Percentiles rank a stretch among this genome's conserved stretches.
These are phyloP conservation scores for Fusarium ramigenum DNA, from an alignment of 2,329 filamentous ascomycete species.

Conservation along the genomic window DNA sequence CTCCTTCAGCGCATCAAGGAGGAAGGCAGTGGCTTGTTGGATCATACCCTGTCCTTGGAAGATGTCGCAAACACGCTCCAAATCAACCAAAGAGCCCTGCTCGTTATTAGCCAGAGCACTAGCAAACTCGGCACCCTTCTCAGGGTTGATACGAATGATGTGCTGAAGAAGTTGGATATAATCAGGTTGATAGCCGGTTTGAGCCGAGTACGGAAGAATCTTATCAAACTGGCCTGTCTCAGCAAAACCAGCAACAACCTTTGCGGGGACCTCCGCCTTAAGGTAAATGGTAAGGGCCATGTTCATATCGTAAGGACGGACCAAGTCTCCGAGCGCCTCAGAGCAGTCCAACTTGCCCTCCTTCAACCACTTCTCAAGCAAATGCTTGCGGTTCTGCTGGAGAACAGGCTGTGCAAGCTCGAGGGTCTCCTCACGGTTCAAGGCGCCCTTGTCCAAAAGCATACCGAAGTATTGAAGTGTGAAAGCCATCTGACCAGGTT, in stretches of 20 bases:
- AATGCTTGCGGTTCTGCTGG: constrained; percentile 91
- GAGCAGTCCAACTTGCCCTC: constrained; percentile 97
- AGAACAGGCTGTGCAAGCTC: constrained; percentile 94
- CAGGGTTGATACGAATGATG: constrained; percentile 88
- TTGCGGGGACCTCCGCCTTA: constrained; percentile 88
- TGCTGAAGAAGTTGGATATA: constrained; percentile 93
- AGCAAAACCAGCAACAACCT: constrained; percentile 93
- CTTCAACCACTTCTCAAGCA: constrained; percentile 97
- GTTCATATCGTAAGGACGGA: constrained; percentile 87
- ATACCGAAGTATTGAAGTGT: constrained; percentile 98
- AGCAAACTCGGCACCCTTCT: constrained; percentile 95
- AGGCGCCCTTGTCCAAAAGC: constrained; percentile 90
- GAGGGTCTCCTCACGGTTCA: constrained; percentile 93
- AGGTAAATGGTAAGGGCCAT: constrained; percentile 90
- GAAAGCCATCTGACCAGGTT: constrained; percentile 87
- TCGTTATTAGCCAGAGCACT: constrained; percentile 91
- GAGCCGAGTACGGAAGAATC: constrained; percentile 89
- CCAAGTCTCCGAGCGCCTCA: constrained; percentile 94
- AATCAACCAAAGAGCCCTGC: constrained; percentile 85
- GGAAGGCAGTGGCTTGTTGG: constrained; percentile 97
- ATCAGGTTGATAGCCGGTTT: constrained; percentile 91
- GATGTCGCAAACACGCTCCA: constrained; percentile 95
- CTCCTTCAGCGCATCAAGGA: constrained; percentile 93
- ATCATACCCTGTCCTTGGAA: constrained; percentile 99
- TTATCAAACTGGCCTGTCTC: constrained; percentile 97